Conservation (phyloP, 768 basidiomycete species). For the Amanita muscaria region DNA sequence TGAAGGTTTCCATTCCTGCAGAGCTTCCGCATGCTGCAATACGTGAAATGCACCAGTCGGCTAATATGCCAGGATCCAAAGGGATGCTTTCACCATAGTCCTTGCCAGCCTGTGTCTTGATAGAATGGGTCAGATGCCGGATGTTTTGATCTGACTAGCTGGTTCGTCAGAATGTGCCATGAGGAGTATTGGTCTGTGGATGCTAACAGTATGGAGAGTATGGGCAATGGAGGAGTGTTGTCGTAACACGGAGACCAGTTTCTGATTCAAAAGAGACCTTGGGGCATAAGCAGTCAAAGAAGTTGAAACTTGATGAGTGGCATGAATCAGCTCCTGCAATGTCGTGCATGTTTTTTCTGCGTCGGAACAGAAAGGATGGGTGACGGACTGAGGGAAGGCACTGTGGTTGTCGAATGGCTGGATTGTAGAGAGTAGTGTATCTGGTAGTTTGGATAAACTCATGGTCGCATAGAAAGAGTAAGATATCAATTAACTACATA, state of each 20-base stretch:
- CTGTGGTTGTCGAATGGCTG: conserved; percentile 32
- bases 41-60: conserved; percentile 50
- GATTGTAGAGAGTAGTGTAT: conserved; percentile 34
- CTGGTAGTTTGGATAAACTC: conserved; percentile 15
- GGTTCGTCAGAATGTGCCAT: conserved; percentile 12
- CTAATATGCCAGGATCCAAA: conserved; percentile 32
- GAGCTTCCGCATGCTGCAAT: conserved; percentile 54
- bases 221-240: conserved; percentile 50
- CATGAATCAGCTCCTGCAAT: conserved; percentile 43
- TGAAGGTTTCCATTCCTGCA: conserved; percentile 70
- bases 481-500: not conserved
- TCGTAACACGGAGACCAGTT: conserved; percentile 58
- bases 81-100: conserved; percentile 61
- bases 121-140: conserved; percentile 37
- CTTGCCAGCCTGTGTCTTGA: conserved; percentile 38
- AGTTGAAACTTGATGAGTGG: conserved; percentile 42
- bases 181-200: conserved; percentile 9
- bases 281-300: conserved; percentile 45
- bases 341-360: conserved; percentile 33
- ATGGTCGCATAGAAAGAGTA: not conserved
- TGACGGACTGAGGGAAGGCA: conserved; percentile 25
- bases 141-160: conserved; percentile 46
- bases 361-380: conserved; percentile 37
- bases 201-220: conserved; percentile 43
- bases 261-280: conserved; percentile 48